Base-by-base conservation (phyloP, 768 basidiomycete species). In the Lactarius evosmus region DNA sequence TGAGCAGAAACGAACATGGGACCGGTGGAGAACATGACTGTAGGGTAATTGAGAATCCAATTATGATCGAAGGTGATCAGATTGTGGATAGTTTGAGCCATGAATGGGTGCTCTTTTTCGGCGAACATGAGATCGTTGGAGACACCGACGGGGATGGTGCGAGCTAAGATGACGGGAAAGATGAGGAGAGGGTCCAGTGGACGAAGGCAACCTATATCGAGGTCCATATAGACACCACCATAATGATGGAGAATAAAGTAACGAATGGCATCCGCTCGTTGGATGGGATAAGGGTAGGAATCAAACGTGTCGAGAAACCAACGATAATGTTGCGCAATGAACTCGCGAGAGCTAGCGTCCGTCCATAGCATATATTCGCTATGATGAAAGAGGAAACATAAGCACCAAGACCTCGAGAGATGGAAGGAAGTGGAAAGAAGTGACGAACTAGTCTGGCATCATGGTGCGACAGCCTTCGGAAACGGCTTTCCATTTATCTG, bases 21-120 rank as follows among this genome's bases (percentile, higher is more conserved):
- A 1, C 96, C 96, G 0, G 97, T 99, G 58, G 94, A 94, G 77
- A 99, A 99, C 97, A 99, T 99, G 79, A 99, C 97, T 30, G 97
- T 99, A 34, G 97, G 97, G 70, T 99, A 99, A 76, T 98, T 97
- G 72, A 95, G 85, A 59, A 97, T 75, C 87, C 93, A 99, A 58
- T 86, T 84, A 74, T 96, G 93, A 77, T 98, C 93, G 73, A 96
- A 99, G 25, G 87, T 87, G 70, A 86, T 81, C 64, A 98, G 84
- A 73, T 90, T 93, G 77, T 95, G 90, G 67, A 98, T 95, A 56
- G 93, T 91, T 75, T 95, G 91, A 41, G 88, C 87, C 78, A 98
- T 82, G 79, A 99, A 92, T 1, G 93, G 89, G 67, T 95, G 93
- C 1, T 79, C 79, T 71, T 88, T 88, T 74, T 90, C 86, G 22